Conservation (phyloP, 768 basidiomycete genomes). For the Tricholoma sp. region DNA sequence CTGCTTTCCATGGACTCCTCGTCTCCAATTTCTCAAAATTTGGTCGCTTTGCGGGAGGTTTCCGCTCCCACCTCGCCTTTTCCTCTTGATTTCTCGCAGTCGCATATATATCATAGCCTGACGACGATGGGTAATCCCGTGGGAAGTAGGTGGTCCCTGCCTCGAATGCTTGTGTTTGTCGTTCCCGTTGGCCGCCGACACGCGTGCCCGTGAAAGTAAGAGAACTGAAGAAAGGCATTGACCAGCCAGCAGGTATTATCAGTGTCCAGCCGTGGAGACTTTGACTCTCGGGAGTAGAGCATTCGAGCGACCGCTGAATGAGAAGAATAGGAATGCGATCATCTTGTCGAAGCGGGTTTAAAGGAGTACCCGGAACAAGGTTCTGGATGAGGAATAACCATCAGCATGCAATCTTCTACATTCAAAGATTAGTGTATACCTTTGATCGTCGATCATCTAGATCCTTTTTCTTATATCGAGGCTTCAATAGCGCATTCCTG, state of each 20-base stretch:
- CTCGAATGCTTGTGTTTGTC: constrained; percentile 78
- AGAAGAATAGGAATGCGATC: constrained; percentile 81
- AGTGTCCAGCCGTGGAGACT: constrained; percentile 84
- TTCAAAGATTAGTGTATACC: constrained; percentile 32
- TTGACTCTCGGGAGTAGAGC: constrained; percentile 25
- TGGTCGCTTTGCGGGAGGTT: constrained; percentile 82
- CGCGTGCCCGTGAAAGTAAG: constrained; percentile 80
- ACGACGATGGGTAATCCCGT: constrained; percentile 64
- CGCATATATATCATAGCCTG: constrained; percentile 49
- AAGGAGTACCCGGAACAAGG: constrained; percentile 68
- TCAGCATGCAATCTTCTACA: neutral
- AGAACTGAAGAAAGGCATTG: constrained; percentile 83
- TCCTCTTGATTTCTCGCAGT: constrained; percentile 48
- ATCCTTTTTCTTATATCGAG: constrained; percentile 76
- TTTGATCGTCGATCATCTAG: constrained; percentile 77
- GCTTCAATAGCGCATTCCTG: constrained; percentile 49
- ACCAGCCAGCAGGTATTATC: constrained; percentile 84
- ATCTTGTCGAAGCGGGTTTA: constrained; percentile 67
- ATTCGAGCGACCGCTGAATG: constrained; percentile 69
- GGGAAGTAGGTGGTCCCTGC: constrained; percentile 74
- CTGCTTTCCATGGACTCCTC: constrained; percentile 66
- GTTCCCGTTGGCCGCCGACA: constrained; percentile 80
- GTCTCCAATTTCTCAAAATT: constrained; percentile 65
- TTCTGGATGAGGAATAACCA: constrained; percentile 38
- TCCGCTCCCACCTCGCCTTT: constrained; percentile 62